Percentiles rank a stretch among this genome's conserved stretches.
Evolutionary conservation across 176 grass and related monocot species (phyloP).

Genomic region (Areca catechu): DNA sequence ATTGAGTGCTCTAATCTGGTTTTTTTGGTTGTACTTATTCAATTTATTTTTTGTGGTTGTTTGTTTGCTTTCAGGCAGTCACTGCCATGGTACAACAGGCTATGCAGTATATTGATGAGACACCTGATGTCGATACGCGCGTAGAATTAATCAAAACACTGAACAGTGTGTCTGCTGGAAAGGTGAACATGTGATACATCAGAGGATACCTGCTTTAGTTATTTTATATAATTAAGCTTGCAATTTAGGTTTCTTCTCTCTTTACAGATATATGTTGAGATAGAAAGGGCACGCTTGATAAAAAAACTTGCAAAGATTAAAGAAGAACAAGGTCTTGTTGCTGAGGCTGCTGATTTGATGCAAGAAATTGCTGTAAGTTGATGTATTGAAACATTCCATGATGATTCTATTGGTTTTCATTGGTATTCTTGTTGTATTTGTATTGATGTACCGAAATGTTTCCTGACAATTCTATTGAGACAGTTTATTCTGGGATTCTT

Average conservation of each 20-base stretch:
- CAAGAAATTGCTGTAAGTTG: conserved; percentile 98
- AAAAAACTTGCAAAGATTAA: conserved; percentile 96
- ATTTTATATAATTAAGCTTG: conserved; percentile 7
- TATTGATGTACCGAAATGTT: no score
- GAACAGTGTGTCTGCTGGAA: conserved; percentile 87
- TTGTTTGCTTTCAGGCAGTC: conserved; percentile 52
- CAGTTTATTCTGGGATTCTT: no score
- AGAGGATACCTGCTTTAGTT: no score
- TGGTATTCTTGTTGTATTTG: no score
- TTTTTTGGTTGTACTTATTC: neutral
- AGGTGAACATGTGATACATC: conserved; percentile 30
- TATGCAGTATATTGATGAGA: conserved; percentile 95
- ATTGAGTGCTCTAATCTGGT: no score
- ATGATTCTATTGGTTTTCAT: neutral
- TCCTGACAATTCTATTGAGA: no score
- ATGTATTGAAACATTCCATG: neutral
- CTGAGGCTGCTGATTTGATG: conserved; percentile 96
- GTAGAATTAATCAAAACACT: conserved; percentile 89
- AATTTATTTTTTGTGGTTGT: neutral
- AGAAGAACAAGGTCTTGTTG: conserved; percentile 72
- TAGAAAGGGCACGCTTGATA: conserved; percentile 89
- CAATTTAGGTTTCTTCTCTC: neutral
- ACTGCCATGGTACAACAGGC: conserved; percentile 91
- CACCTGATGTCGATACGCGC: conserved; percentile 69
- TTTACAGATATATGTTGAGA: conserved; percentile 91